Evolutionary conservation across 73 alveolate species (phyloP).

Genomic region (Halteria grandinella): DNA sequence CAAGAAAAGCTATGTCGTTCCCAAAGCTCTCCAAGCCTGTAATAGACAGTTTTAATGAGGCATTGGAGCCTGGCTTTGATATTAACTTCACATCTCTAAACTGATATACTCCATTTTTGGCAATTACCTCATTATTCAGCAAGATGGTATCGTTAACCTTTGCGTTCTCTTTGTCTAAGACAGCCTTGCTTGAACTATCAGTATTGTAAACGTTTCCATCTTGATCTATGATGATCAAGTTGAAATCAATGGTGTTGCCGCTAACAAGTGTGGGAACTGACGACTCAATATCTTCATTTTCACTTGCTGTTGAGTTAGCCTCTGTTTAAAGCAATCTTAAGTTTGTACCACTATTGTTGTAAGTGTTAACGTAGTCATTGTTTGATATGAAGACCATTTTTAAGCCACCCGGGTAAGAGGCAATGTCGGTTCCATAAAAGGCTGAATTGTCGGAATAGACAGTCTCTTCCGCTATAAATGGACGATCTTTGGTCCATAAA

Average conservation of each 20-base stretch:
- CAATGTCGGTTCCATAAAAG: background rate
- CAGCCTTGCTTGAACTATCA: slow-evolving; percentile 26
- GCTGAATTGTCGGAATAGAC: background rate
- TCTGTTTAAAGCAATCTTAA: background rate
- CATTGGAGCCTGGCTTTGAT: background rate
- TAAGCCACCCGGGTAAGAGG: background rate
- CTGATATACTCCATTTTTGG: slow-evolving; percentile 16
- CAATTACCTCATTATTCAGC: slow-evolving; percentile 17
- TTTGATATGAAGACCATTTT: background rate
- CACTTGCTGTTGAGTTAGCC: no score
- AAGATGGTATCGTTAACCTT: background rate
- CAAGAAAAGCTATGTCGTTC: slow-evolving; percentile 9
- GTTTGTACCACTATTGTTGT: background rate
- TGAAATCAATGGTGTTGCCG: slow-evolving; percentile 7
- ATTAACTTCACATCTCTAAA: background rate
- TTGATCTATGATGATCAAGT: slow-evolving; percentile 4
- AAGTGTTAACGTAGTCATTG: background rate
- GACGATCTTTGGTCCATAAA: background rate
- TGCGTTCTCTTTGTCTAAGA: background rate
- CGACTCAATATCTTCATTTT: no score
- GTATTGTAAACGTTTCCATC: slow-evolving; percentile 31
- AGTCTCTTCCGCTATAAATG: background rate
- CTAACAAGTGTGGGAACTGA: slow-evolving; percentile 2
- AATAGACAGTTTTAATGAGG: background rate
- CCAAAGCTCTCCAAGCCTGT: background rate